Base-by-base conservation (phyloP, 192 early-diverging fungal species). In the Podila minutissima region DNA sequence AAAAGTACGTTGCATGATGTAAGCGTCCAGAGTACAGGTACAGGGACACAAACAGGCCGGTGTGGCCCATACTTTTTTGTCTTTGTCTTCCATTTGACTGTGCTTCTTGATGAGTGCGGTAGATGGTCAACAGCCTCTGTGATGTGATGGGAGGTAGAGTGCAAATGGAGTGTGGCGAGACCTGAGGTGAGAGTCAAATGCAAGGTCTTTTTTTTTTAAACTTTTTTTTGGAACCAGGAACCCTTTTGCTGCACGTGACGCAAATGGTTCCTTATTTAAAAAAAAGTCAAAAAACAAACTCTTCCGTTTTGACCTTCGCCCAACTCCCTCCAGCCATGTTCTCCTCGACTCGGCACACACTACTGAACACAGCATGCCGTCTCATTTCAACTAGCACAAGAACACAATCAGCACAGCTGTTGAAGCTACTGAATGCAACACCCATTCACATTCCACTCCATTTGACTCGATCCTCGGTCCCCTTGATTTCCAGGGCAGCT, bases 311-410 rank as follows among this genome's bases (percentile, higher is more conserved):
- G 20, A 33, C 37, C 62, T 41, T 64, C 49, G 37, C 29, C 37
- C 26, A 66, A 51, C 28, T n/a, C 53, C 8, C 19, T 22, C 17
- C 26, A 24, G 28, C 31, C 29, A 75, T 69, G 67, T 24, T 69
- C 38, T 48, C 62, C 15, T 35, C 53, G 28, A 59, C 66, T 17
- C 74, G 65, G 31, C 58, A 53, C 10, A 32, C 58, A 32, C 51
- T 65, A 46, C 51, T 76, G 62, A 59, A 38, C 67, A 33, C 65
- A 28, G 37, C 61, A n/a, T 57, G 51, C 22, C 48, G 59, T 28
- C 57, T 76, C 46, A 6, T 61, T 48, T 19, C 38, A 13, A 13
- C 63, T 8, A 37, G 1, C 17, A 59, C 62, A 55, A 41, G 32
- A 62, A 29, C 20, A 12, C 49, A n/a, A 35, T 50, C 38, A 22